Base-by-base conservation (phyloP, 495 filamentous ascomycete genomes). In the Chaetomium fimeti region DNA sequence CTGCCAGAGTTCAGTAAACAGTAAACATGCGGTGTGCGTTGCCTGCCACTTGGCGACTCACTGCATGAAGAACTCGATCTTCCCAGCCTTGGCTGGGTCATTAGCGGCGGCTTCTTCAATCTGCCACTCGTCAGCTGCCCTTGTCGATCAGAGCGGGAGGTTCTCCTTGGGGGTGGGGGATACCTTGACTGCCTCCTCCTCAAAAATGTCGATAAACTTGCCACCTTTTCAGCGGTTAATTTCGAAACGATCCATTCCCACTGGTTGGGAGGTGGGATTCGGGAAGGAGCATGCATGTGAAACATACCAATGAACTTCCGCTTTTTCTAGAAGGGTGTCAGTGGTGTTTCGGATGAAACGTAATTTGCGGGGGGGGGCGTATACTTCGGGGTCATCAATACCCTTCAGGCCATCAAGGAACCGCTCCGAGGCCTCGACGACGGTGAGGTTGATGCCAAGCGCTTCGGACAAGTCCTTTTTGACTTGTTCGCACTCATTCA, bases 371-470 rank as follows among this genome's bases (percentile, higher is more conserved):
- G 9, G 29, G 47, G 32, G 8, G 22, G 24, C n/a, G 11, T 43
- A 11, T 58, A 66, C 64, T 62, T 98, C 93, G 0, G 94, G 94
- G 47, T 97, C 90, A 0, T 69, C 69, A 43, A 94, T 84, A 28
- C 91, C 93, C 74, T 87, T 87, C 11, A 98, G 82, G 18, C 85
- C 79, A 11, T 73, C 76, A 24, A 97, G 75, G 80, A 98, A 98
- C 18, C 80, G 78, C 67, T 93, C 79, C 20, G 84, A 80, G 13
- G 88, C 93, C 70, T 98, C 90, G 6, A 94, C 84, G 51, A 98
- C 89, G 0, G 91, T 96, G 16, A 98, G 80, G 73, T 96, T 91
- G 71, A 98, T 96, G 16, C 91, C 91, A 1, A 98, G 82, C 47
- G 92, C 84, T 71, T 92, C 71, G 0, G 81, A 81, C 20, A 98